Conservation (phyloP, 2,329 filamentous ascomycete species). For the Neonectria sp. region DNA sequence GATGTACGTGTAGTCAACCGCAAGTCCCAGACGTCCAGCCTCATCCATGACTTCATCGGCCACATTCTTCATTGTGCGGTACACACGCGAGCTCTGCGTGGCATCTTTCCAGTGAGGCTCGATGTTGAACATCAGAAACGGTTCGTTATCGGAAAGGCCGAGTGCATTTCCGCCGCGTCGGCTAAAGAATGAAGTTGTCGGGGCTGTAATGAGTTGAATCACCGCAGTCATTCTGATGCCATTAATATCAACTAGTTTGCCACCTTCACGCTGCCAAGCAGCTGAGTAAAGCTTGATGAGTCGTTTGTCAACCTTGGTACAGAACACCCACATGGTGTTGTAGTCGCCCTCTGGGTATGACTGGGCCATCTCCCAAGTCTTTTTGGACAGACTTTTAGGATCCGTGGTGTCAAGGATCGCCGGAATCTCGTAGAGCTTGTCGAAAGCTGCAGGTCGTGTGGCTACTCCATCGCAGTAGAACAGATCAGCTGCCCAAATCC, state of each 20-base stretch:
- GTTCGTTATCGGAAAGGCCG: not conserved
- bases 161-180: slow-evolving; percentile 6
- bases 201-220: slow-evolving; percentile 1
- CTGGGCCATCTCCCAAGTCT: slow-evolving; percentile 2
- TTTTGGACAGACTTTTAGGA: not conserved
- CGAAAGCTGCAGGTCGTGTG: not conserved
- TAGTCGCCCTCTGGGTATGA: not conserved
- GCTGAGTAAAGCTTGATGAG: slow-evolving; percentile 5
- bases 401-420: not conserved
- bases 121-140: slow-evolving; percentile 4
- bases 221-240: not conserved
- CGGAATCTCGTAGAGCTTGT: slow-evolving; percentile 6
- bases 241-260: not conserved
- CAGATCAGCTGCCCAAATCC: not conserved
- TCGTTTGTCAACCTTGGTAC: slow-evolving; percentile 11
- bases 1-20: slow-evolving; percentile 2
- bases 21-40: slow-evolving; percentile 1
- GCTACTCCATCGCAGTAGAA: not conserved
- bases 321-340: slow-evolving; percentile 8
- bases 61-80: not conserved
- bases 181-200: not conserved
- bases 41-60: slow-evolving; percentile 3
- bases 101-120: slow-evolving; percentile 8
- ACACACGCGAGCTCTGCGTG: not conserved
- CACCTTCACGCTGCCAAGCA: not conserved